Conservation (phyloP, 139 green algal genomes). For the Deuterostichococcus epilithicus region DNA sequence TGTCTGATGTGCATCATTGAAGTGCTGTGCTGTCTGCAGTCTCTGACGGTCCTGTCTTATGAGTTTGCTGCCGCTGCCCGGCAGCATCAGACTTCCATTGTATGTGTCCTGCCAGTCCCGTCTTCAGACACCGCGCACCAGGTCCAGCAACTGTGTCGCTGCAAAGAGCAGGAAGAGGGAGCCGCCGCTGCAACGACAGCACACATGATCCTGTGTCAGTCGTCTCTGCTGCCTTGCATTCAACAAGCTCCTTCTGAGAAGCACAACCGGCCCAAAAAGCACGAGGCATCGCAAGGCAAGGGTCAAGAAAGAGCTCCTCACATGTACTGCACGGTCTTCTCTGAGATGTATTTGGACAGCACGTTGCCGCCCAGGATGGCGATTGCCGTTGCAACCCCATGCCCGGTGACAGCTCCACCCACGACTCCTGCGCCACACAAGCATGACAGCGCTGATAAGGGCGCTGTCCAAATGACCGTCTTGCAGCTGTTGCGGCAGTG, state of each 20-base stretch:
- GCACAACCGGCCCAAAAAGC: too few species aligned
- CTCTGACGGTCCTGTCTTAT: too few species aligned
- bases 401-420: conserved; percentile 76
- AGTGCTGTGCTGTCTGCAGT: too few species aligned
- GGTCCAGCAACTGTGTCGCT: conserved; percentile 68
- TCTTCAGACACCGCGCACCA: conserved; percentile 31
- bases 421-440: conserved; percentile 47
- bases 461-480: too few species aligned
- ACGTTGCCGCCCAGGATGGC: conserved; percentile 72
- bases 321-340: conserved; percentile 74
- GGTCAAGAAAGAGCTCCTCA: too few species aligned
- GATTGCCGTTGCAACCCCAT: conserved; percentile 82
- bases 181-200: conserved; percentile 50
- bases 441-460: too few species aligned
- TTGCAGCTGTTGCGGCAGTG: conserved; percentile 6
- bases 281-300: too few species aligned
- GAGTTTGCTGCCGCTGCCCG: too few species aligned
- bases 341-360: conserved; percentile 70
- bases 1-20: too few species aligned
- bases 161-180: conserved; percentile 90
- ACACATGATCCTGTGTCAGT: too few species aligned
- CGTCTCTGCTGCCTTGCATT: background rate
- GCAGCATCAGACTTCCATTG: too few species aligned
- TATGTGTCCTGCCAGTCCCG: background rate
- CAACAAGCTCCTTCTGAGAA: background rate